Base-by-base conservation (phyloP, 352 stramenopile genomes). In the Pythium phragmitis region DNA sequence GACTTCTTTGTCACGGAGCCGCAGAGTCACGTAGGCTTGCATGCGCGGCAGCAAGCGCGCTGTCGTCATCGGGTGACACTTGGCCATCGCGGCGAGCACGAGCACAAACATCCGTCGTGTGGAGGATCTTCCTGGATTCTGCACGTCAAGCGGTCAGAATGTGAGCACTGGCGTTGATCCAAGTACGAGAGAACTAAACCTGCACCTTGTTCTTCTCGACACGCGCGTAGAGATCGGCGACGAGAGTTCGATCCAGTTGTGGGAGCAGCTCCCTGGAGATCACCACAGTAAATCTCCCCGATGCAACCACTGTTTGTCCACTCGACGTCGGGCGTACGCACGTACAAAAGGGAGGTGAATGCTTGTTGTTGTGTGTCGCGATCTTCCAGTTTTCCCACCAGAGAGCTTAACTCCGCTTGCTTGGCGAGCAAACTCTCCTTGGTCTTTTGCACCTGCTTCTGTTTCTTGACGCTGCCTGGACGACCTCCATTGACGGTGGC, bases 181-280 rank as follows among this genome's bases (percentile, higher is more conserved):
- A 45, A 45, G 30, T 46, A 46, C 16, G 23, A 51, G 16, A 28
- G 12, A 30, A 54, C 30, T 19, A 17, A 19, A 13, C 26, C 26
- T 1, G 48, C 50, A 85, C 77, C 75, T 88, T 88, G 57, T 82
- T 91, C 17, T 80, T 83, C 59, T 89, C 78, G 28, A 91, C 76
- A 45, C 75, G 57, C 3, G 41, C 30, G 50, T 79, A 80, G 8
- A 85, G 59, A 26, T 88, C 76, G 14, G 54, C 65, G 5, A 85
- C 70, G 28, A 84, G 63, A 3, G 68, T 54, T 21, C 63, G 1
- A 53, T 80, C 65, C 9, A 91, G 57, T 17, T 52, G 43, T 5
- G 72, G 79, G 13, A 87, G 49, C 14, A 65, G 56, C 63, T 85
- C 56, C 26, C 79, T 91, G 26, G 17, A 61, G 28, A 5, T 47